Conservation (phyloP, 768 basidiomycete genomes). For the Mycena alexandri region DNA sequence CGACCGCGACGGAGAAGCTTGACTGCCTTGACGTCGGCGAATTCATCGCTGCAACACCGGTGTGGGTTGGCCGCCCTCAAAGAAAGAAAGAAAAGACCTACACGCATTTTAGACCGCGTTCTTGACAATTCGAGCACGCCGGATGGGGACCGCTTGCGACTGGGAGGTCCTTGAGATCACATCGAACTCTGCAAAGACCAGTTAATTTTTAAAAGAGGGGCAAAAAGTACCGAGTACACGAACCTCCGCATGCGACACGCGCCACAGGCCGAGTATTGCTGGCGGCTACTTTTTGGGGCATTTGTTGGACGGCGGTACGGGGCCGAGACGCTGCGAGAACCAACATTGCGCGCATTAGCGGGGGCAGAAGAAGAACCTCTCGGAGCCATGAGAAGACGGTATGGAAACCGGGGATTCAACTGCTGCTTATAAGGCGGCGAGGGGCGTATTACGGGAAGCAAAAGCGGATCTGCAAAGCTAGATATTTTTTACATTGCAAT, state of each 20-base stretch:
- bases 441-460: slow-evolving; percentile 29
- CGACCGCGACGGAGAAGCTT: slow-evolving; percentile 86
- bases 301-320: slow-evolving; percentile 61
- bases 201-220: slow-evolving; percentile 16
- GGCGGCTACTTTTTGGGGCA: slow-evolving; percentile 82
- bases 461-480: slow-evolving; percentile 33
- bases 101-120: slow-evolving; percentile 94
- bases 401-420: slow-evolving; percentile 39
- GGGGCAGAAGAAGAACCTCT: slow-evolving; percentile 56
- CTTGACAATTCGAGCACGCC: slow-evolving; percentile 90
- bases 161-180: slow-evolving; percentile 90
- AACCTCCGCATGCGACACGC: slow-evolving; percentile 92
- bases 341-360: slow-evolving; percentile 47
- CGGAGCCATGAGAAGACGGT: slow-evolving; percentile 66
- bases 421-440: slow-evolving; percentile 52
- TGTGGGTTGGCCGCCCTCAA: background rate
- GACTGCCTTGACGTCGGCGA: slow-evolving; percentile 90
- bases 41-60: slow-evolving; percentile 77
- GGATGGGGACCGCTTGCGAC: slow-evolving; percentile 61
- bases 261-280: slow-evolving; percentile 94
- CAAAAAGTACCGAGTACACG: slow-evolving; percentile 27
- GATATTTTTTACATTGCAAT: slow-evolving; percentile 30
- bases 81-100: slow-evolving; percentile 56
- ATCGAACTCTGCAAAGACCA: slow-evolving; percentile 75
- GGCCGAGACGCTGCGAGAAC: slow-evolving; percentile 56